Base-by-base conservation (phyloP, 2,329 filamentous ascomycete species). In the Sphaerulina musiva region DNA sequence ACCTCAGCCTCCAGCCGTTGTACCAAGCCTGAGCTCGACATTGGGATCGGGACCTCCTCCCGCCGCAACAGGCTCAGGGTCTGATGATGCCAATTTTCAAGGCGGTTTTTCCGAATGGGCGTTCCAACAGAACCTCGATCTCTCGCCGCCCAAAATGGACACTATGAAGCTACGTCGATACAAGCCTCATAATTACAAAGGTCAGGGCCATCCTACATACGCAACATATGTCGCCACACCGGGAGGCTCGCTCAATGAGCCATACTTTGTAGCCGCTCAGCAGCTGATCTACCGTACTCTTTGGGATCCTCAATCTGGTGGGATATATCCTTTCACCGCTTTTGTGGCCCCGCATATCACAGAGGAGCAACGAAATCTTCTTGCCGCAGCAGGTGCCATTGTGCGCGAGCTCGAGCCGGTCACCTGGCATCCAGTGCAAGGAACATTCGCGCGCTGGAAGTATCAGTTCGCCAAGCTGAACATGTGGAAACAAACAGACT, bases 401-500 rank as follows among this genome's bases (percentile, higher is more conserved):
- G 59, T 62, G 6, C 53, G 53, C 20, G 59, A 62, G 47, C 54
- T 62, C 29, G 58, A 58, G 3, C 51, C 57, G 14, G 45, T 62
- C 20, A 46, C 51, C n/a, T 60, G 56, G 50, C 56, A 62, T 38
- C 55, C 59, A 2, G 53, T 49, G 2, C 46, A 52, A 34, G 29
- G 48, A 12, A 55, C 53, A 2, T 57, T 56, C 14, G 53, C 42
- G 1, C 53, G 57, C 23, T 59, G 56, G 58, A 44, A 53, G 17
- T 57, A 62, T 43, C 53, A 60, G 57, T 96, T 96, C 68, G 96
- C 92, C 61, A 97, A 97, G 75, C 89, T 97, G 71, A 85, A 88
- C 62, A 78, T 97, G 17, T 97, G 92, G 92, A 87, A 85, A 60
- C 87, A 90, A 72, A 85, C 82, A 2, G 89, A 95, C 67, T 97